Conservation (phyloP, 495 filamentous ascomycete genomes). For the Neurospora sp. region DNA sequence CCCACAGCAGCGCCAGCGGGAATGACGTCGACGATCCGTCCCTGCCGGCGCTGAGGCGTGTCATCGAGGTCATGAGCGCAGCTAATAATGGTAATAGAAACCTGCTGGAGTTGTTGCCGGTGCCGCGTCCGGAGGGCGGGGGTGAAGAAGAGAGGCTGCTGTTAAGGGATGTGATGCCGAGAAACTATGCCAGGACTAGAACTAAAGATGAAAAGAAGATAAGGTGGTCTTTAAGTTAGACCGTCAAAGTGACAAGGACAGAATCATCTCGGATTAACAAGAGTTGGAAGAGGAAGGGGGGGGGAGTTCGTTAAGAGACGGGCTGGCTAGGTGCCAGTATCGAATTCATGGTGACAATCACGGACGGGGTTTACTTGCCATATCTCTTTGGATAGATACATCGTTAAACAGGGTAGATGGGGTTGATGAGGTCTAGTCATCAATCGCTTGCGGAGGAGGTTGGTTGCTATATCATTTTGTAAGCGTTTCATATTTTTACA, state of each 20-base stretch:
- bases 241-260: not conserved
- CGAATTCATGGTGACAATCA: not conserved
- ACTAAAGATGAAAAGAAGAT: not conserved
- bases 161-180: not conserved
- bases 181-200: not conserved
- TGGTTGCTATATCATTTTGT: not conserved
- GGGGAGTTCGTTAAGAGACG: not conserved
- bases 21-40: not conserved
- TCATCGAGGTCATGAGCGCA: not conserved
- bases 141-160: not conserved
- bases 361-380: not conserved
- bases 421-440: not conserved
- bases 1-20: not conserved
- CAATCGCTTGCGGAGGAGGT: not conserved
- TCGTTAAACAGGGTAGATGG: not conserved
- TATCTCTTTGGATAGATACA: not conserved
- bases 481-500: not conserved
- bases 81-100: not conserved
- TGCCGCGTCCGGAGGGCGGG: not conserved
- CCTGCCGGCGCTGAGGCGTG: not conserved
- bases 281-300: not conserved
- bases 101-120: not conserved
- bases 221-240: not conserved
- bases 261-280: not conserved
- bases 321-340: not conserved